Percentiles rank a stretch among this genome's conserved stretches.
Conservation (phyloP, 192 early-diverging fungal species). For the Coemansia sp. region DNA sequence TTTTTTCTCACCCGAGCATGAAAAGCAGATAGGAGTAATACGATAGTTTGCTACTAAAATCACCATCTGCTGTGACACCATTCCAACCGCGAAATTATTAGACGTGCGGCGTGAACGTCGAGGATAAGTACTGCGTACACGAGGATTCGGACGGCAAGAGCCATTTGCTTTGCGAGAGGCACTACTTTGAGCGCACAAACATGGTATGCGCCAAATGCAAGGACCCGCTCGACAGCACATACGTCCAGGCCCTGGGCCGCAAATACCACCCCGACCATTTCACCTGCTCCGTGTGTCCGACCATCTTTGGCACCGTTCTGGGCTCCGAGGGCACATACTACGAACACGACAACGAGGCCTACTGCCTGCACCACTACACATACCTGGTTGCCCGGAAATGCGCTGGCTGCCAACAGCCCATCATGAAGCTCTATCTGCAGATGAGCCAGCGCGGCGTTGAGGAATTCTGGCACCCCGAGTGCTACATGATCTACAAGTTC, state of each 20-base stretch:
- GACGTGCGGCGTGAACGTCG: conserved; percentile 39
- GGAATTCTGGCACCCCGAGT: conserved; percentile 98
- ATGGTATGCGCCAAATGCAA: conserved; percentile 68
- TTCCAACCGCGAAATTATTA: no score
- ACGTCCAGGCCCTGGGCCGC: conserved; percentile 86
- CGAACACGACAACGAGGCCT: conserved; percentile 88
- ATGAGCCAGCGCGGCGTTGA: conserved; percentile 69
- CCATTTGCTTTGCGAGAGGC: conserved; percentile 42
- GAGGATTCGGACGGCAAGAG: conserved; percentile 34
- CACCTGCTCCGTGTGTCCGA: conserved; percentile 87
- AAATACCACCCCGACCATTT: conserved; percentile 99
- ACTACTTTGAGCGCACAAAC: conserved; percentile 46
- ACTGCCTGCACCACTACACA: conserved; percentile 95
- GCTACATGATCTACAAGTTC: conserved; percentile 99
- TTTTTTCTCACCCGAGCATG: background rate
- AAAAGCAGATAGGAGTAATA: no score
- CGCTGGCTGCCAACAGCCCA: conserved; percentile 92
- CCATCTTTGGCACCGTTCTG: conserved; percentile 91
- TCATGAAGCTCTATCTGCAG: conserved; percentile 96
- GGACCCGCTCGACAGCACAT: conserved; percentile 80
- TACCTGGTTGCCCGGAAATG: conserved; percentile 85
- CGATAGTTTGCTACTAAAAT: no score
- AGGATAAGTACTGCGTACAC: conserved; percentile 27
- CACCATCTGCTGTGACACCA: no score
- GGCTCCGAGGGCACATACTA: conserved; percentile 95